A percentile compares a stretch with the other conserved stretches of the same genome.
Evolutionary conservation across 805 yeast species (phyloP).

Genomic region (Ascoidea rubescens): DNA sequence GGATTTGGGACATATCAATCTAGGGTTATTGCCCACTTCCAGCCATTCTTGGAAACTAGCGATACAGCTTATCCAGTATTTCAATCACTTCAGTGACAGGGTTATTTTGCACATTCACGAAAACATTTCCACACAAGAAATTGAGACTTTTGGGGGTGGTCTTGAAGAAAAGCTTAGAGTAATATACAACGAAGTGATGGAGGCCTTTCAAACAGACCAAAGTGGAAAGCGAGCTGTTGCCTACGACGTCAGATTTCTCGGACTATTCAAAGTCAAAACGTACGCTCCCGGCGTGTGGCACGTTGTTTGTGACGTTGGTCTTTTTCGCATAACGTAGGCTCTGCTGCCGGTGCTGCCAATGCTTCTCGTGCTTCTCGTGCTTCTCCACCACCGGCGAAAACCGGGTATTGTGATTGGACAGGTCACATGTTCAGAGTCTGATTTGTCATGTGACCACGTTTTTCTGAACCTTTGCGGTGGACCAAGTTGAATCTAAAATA

Average conservation of each 20-base stretch:
- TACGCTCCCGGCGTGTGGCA: slow-evolving; percentile 87
- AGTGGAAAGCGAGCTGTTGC: background rate
- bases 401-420: too few relatives aligned
- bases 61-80: slow-evolving; percentile 12
- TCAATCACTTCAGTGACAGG: slow-evolving; percentile 1
- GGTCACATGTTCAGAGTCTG: too few relatives aligned
- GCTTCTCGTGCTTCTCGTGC: too few relatives aligned
- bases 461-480: too few relatives aligned
- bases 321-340: background rate
- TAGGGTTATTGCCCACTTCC: slow-evolving; percentile 71
- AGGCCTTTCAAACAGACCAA: slow-evolving; percentile 1
- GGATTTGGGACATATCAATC: slow-evolving; percentile 45
- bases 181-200: background rate
- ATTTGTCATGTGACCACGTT: too few relatives aligned
- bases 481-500: too few relatives aligned
- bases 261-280: slow-evolving; percentile 59
- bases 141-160: background rate
- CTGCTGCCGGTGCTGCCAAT: too few relatives aligned
- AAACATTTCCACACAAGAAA: slow-evolving; percentile 27
- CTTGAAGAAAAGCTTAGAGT: background rate
- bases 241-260: slow-evolving; percentile 16
- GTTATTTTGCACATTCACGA: slow-evolving; percentile 58
- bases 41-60: slow-evolving; percentile 45
- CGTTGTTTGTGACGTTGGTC: slow-evolving; percentile 35
- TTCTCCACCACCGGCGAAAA: too few relatives aligned